Conservation (phyloP, 805 yeast species). For the Candida parachauliodes region DNA sequence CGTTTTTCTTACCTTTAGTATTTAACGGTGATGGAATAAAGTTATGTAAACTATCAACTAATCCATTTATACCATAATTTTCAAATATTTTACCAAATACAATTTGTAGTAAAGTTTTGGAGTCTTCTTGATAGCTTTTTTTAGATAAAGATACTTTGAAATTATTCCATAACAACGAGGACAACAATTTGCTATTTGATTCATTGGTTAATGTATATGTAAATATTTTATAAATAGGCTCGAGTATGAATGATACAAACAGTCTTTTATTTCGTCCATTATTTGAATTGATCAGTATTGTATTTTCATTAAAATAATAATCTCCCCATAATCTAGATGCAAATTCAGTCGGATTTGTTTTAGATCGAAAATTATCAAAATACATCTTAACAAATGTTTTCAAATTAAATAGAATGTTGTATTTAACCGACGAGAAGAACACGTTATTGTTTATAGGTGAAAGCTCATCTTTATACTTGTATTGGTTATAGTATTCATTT, state of each 20-base stretch:
- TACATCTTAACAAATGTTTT: conserved; percentile 59
- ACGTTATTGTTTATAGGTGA: conserved; percentile 69
- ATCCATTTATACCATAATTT: conserved; percentile 32
- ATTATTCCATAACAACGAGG: conserved; percentile 41
- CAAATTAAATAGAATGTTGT: conserved; percentile 64
- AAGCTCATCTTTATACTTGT: conserved; percentile 27
- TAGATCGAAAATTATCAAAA: conserved; percentile 16
- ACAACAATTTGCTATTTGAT: conserved; percentile 33
- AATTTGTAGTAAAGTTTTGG: conserved; percentile 52
- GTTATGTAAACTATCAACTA: conserved; percentile 46
- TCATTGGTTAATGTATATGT: conserved; percentile 56
- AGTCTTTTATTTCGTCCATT: conserved; percentile 32
- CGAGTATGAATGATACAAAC: conserved; percentile 63
- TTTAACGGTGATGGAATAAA: conserved; percentile 25
- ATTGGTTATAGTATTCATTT: conserved; percentile 22
- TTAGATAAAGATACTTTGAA: conserved; percentile 46
- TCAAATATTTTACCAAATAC: conserved; percentile 53
- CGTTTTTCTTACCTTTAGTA: conserved; percentile 10
- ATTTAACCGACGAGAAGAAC: conserved; percentile 65
- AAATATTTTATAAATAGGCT: conserved; percentile 77
- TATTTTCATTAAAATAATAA: conserved; percentile 47
- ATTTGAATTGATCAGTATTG: conserved; percentile 38
- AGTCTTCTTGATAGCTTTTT: conserved; percentile 46
- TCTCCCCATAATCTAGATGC: conserved; percentile 75
- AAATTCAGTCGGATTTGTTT: conserved; percentile 36